Base-by-base conservation (phyloP, 805 yeast species). In the Nakazawaea wyomingensis region DNA sequence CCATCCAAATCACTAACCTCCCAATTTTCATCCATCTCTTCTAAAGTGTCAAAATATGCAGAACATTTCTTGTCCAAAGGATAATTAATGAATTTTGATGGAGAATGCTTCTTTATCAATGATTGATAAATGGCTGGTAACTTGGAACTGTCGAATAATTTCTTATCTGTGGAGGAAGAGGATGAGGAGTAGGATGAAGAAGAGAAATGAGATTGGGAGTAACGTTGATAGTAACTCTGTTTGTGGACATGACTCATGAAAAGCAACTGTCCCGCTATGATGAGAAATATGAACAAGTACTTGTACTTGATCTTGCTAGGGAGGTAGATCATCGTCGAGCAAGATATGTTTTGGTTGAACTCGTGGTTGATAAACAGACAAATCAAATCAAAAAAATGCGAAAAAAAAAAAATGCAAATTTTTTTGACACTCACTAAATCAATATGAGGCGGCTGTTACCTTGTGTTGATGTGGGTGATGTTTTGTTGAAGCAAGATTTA, bases 261-360 rank as follows among this genome's bases (percentile, higher is more conserved):
- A 5, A 31, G 4, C 10, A 42, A 16, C 16, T 42, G 45, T 13
- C 30, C 37, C 7, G 26, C 4, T 4, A 42, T 28, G 14, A 36
- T 19, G 7, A 16, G 9, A 3, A 31, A 10, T 37, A 28, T 32
- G 21, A 35, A 42, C 17, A 36, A 11, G 20, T 42, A 42, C 17
- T 31, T 42, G 34, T 36, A 36, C 26, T 42, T 42, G 33, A 42
- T 19, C 29, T 42, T 42, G 34, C 45, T 31, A 17, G 45, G 45
- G 8, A 42, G 37, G 27, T 42, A 42, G 9, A 40, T 19, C 44
- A 40, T 40, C 4, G 8, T 36, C 14, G n/a, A 11, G n/a, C n/a
- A n/a, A n/a, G n/a, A n/a, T n/a, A n/a, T n/a, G n/a, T n/a, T n/a
- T n/a, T n/a, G n/a, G n/a, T n/a, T n/a, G n/a, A n/a, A n/a, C n/a